Base-by-base conservation (phyloP, 2,329 filamentous ascomycete genomes). In the Colletotrichum spinosum region DNA sequence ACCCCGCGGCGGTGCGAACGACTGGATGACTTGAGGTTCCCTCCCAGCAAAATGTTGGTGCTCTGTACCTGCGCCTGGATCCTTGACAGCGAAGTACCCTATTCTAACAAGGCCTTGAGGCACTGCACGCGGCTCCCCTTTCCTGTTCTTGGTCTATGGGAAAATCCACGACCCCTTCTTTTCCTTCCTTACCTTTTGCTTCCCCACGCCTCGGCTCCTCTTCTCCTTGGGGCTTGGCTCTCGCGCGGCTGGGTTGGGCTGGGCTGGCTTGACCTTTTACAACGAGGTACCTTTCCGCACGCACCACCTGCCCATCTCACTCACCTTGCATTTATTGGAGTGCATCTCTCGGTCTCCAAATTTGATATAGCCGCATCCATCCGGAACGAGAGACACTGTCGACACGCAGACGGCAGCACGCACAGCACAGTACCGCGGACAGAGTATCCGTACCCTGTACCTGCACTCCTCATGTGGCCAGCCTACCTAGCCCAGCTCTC, bases 151-250 rank as follows among this genome's bases (percentile, higher is more conserved):
- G 52, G 51, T 45, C 34, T 5, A 61, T 65, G 41, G 51, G 51
- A 51, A 65, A 65, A 61, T 61, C 57, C 51, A 65, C 57, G 52
- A 65, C 62, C 62, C 62, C 62, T 65, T 65, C 62, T 62, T 62
- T 64, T 61, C 39, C 57, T 61, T 61, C 62, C 46, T 46, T 62
- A 4, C 25, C 25, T 25, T 25, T 25, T 25, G 25, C 25, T 65
- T 62, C 62, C 57, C 62, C 62, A 65, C 62, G 57, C 35, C 62
- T 65, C 62, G 62, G 62, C 62, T 65, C 57, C 62, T 56, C 44
- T 39, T 56, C 45, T 53, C 57, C 50, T 46, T 52, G 12, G 10
- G 13, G 11, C 55, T 46, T 25, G 4, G 25, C 17, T 37, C 45
- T 17, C n/a, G 42, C 56, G 61, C 61, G 61, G 62, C 57, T 61